Evolutionary conservation across 306 rosid species (phyloP).

Genomic region (Quercus bicolor): DNA sequence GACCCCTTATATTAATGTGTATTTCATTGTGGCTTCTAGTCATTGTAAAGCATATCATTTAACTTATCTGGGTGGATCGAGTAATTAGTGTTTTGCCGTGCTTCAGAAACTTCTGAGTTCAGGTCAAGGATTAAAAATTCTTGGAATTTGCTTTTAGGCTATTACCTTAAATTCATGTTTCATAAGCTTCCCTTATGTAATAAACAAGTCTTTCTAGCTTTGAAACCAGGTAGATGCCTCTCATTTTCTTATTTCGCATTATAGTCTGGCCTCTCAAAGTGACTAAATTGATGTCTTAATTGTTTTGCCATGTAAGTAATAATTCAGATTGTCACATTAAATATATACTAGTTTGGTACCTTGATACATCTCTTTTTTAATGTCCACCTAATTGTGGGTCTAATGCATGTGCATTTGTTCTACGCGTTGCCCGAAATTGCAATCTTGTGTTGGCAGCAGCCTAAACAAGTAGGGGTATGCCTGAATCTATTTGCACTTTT

Average conservation of each 20-base stretch:
- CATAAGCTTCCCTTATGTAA: background rate
- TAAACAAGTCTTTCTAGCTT: background rate
- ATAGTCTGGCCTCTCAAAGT: background rate
- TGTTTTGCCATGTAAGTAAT: constrained; percentile 17
- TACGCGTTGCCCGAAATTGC: constrained; percentile 28
- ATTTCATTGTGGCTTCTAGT: background rate
- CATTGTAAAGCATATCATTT: background rate
- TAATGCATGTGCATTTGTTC: constrained; percentile 54
- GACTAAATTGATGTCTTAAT: constrained; percentile 12
- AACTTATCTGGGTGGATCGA: background rate
- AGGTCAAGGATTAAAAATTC: background rate
- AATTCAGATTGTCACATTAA: background rate
- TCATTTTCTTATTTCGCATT: background rate
- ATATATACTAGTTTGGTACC: background rate
- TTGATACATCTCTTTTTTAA: constrained; percentile 22
- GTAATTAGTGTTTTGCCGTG: background rate
- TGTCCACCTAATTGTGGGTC: constrained; percentile 29
- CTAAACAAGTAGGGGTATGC: constrained; percentile 49
- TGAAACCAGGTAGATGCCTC: background rate
- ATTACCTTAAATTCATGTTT: background rate
- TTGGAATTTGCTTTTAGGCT: background rate
- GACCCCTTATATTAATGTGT: background rate
- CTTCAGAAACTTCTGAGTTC: background rate
- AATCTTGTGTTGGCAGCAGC: constrained; percentile 42
- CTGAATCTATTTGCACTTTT: constrained; percentile 16